Conservation (phyloP, 805 yeast genomes). For the Spathaspora arborariae region DNA sequence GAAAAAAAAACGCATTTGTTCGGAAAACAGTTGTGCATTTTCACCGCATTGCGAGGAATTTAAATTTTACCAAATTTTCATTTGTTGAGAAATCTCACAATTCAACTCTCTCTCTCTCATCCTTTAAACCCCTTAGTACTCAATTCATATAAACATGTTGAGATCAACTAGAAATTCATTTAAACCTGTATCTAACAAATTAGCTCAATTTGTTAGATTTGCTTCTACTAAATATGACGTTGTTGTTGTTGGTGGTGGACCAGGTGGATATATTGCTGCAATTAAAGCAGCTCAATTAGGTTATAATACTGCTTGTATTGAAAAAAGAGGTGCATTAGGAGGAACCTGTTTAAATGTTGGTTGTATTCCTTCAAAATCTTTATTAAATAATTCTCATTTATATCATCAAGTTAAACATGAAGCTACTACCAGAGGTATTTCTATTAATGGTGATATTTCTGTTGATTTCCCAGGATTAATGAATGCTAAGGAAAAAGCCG, state of each 20-base stretch:
- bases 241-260: constrained; percentile 98
- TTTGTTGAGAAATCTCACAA: background rate
- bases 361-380: constrained; percentile 96
- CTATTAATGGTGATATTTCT: constrained; percentile 65
- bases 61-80: background rate
- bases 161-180: constrained; percentile 11
- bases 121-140: background rate
- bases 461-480: constrained; percentile 77
- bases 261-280: constrained; percentile 99
- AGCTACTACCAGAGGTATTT: constrained; percentile 85
- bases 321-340: constrained; percentile 93
- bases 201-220: constrained; percentile 36
- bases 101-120: no score
- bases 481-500: constrained; percentile 90
- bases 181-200: constrained; percentile 10
- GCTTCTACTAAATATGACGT: constrained; percentile 66
- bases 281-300: constrained; percentile 98
- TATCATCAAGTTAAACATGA: constrained; percentile 88
- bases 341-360: constrained; percentile 99
- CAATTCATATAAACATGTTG: constrained; percentile 12
- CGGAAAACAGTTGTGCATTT: background rate
- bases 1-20: background rate
- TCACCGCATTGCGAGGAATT: background rate
- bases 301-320: constrained; percentile 90
- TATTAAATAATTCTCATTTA: constrained; percentile 89